Evolutionary conservation across 192 early-diverging fungal species (phyloP).

Genomic region (Linnemannia elongata): DNA sequence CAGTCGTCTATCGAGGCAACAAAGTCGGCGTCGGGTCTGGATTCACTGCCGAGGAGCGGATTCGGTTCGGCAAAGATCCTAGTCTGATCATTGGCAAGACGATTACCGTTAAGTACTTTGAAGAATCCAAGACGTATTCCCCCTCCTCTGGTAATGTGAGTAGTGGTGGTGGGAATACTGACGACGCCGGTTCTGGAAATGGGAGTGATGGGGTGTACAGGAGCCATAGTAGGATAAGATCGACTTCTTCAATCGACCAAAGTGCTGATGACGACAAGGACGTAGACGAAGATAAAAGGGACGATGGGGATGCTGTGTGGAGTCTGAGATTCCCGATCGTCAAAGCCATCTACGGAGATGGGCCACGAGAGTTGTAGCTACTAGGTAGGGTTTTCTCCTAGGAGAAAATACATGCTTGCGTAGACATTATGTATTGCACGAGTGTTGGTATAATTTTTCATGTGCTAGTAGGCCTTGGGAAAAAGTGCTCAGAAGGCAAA

Average conservation of each 20-base stretch:
- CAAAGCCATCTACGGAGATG: slow-evolving; percentile 64
- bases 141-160: slow-evolving; percentile 6
- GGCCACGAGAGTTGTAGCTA: slow-evolving; percentile 35
- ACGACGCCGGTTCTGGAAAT: neutral
- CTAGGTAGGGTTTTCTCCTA: neutral
- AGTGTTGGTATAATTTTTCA: neutral
- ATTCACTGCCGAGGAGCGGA: slow-evolving; percentile 58
- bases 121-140: slow-evolving; percentile 46
- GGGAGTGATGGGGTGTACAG: neutral
- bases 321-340: slow-evolving; percentile 67
- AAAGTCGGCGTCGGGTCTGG: slow-evolving; percentile 70
- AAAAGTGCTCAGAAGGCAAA: neutral
- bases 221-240: neutral
- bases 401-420: neutral
- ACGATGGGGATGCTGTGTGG: slow-evolving; percentile 20
- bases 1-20: slow-evolving; percentile 62
- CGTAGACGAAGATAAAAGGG: neutral
- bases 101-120: slow-evolving; percentile 68
- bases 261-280: neutral
- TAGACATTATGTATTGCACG: neutral
- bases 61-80: slow-evolving; percentile 60
- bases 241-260: neutral
- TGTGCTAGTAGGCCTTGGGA: neutral
- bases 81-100: slow-evolving; percentile 62
- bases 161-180: neutral